phyloP scores from a whole-genome alignment of 306 rosid species.

The Cucurbita ficifolia region DNA sequence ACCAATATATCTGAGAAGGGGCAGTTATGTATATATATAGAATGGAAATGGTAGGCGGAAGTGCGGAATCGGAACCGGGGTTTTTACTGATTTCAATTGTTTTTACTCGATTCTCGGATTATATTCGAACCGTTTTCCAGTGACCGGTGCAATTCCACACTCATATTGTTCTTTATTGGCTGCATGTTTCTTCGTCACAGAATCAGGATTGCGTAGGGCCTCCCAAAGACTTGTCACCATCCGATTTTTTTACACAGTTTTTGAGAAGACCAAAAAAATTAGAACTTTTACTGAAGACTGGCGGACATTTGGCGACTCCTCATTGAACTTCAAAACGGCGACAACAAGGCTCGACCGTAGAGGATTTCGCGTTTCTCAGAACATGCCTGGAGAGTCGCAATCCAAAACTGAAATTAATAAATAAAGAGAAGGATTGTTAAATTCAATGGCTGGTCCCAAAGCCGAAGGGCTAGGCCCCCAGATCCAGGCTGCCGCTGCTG shows the following conservation, averaged over 20 bases:
- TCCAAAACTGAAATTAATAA: not conserved
- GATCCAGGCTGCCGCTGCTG: not conserved
- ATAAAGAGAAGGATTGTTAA: not conserved
- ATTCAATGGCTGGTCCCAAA: not conserved
- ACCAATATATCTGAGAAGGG: not conserved
- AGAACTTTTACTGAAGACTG: not conserved
- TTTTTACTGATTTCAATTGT: not conserved
- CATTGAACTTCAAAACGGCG: not conserved
- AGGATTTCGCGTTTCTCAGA: not conserved
- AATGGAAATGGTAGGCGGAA: not conserved
- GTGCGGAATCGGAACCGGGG: not conserved
- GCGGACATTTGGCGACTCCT: not conserved
- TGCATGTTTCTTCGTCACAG: not conserved
- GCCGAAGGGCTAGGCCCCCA: not conserved
- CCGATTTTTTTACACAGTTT: not conserved
- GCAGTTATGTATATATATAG: not conserved
- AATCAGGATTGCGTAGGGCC: not conserved
- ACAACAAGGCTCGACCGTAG: not conserved
- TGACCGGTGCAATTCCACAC: not conserved
- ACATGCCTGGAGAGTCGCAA: not conserved
- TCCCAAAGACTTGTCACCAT: not conserved
- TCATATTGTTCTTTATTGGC: not conserved
- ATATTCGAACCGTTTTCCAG: not conserved
- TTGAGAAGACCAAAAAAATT: not conserved
- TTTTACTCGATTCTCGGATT: not conserved